Evolutionary conservation across 2,329 filamentous ascomycete genomes (phyloP), one percentile per base, ranked within the genome.

Genomic region (Colletotrichum destructivum): DNA sequence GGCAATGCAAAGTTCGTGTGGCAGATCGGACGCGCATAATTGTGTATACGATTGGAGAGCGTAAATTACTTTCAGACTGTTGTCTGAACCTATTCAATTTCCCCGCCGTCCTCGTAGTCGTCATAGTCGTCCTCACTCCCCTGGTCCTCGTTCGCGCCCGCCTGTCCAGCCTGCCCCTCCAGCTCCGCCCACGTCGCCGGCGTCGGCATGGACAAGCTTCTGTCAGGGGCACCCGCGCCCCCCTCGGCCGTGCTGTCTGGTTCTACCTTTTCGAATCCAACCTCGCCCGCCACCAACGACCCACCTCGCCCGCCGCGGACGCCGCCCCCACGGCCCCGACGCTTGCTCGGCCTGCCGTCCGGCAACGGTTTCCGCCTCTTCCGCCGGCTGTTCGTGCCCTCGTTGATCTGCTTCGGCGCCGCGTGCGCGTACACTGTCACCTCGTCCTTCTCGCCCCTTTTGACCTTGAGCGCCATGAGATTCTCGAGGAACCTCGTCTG

Each of bases 381-480:
- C 62, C 63, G 71, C 11, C 59, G 71, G 31, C 67, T 69, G 21
- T 54, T 64, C n/a, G 52, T 54, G 26, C 72, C 68, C 18, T 68
- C 68, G 23, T 76, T 67, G 71, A 78, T 79, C 57, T 76, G 75
- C 52, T 77, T 75, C 40, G 77, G 74, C 23, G 83, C 84, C 49
- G 86, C 83, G 35, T 81, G 78, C 7, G 88, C 87, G 77, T 88
- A 87, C 5, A 91, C 85, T 0, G 91, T 92, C 35, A 93, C 90
- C 18, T 88, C 82, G 77, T 94, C 92, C 21, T 80, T 84, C 79
- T 94, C 91, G 9, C 91, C 91, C 75, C 86, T 90, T 38, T 85
- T 85, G 60, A 85, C 86, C 80, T 94, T 94, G 62, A 92, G 80
- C 15, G 87, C 85, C 74, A 91, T 92, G 31, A 95, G 77, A 38